These are phyloP conservation scores for Globisporangium splendens DNA, from an alignment of 352 stramenopile genomes.

Conservation along the genomic window DNA sequence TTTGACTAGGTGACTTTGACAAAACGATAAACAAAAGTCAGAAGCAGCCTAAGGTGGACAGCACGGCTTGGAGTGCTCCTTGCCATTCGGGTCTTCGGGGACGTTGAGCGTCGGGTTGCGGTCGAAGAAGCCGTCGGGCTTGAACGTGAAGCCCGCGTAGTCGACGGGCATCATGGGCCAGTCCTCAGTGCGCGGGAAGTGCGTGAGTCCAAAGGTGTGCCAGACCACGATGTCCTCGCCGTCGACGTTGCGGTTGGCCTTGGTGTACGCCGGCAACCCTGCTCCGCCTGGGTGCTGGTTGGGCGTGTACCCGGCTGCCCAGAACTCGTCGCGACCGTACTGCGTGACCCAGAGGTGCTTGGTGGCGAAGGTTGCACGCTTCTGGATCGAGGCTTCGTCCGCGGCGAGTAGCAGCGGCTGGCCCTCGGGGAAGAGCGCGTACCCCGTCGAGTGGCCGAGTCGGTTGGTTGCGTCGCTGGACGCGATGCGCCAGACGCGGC, in stretches of 20 bases:
- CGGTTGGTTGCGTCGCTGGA: slow-evolving; percentile 56
- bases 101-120: slow-evolving; percentile 53
- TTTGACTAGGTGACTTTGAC: too few relatives aligned
- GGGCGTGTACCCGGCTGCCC: slow-evolving; percentile 64
- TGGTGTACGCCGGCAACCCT: slow-evolving; percentile 54
- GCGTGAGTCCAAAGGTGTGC: slow-evolving; percentile 69
- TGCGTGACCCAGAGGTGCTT: slow-evolving; percentile 74
- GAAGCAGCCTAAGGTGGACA: not conserved
- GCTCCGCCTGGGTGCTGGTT: slow-evolving; percentile 47
- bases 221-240: slow-evolving; percentile 71
- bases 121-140: slow-evolving; percentile 64
- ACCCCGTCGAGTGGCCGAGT: slow-evolving; percentile 50
- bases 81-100: slow-evolving; percentile 36
- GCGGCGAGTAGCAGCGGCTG: slow-evolving; percentile 52
- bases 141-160: slow-evolving; percentile 63
- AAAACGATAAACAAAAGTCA: too few relatives aligned
- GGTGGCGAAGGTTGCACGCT: slow-evolving; percentile 54
- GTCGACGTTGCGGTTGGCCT: slow-evolving; percentile 44
- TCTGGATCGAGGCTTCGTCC: slow-evolving; percentile 39
- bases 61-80: slow-evolving; percentile 32
- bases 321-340: slow-evolving; percentile 57
- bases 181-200: slow-evolving; percentile 69
- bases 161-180: slow-evolving; percentile 80
- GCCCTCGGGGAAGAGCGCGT: slow-evolving; percentile 51
- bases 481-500: slow-evolving; percentile 55